A percentile compares a stretch with the other conserved stretches of the same genome.
Conservation (phyloP, 768 basidiomycete genomes). For the Boletus rubescentipes region DNA sequence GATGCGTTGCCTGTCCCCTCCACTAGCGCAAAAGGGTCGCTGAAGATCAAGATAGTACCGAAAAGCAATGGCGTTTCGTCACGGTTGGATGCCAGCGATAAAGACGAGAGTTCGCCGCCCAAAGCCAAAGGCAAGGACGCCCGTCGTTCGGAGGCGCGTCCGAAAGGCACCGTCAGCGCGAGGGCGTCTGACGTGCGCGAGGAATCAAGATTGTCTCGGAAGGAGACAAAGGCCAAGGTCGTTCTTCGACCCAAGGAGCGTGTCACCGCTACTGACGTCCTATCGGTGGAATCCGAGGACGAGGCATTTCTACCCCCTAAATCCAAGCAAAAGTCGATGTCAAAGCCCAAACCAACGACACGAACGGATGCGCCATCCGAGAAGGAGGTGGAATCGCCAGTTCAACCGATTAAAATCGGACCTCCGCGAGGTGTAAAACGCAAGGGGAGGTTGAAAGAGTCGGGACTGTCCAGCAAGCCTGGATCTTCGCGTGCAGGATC, state of each 20-base stretch:
- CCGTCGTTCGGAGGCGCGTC: background rate
- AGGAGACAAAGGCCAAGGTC: background rate
- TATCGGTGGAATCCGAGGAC: background rate
- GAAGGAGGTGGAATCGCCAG: background rate
- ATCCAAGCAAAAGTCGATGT: background rate
- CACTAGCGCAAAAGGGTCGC: background rate
- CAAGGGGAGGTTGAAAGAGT: background rate
- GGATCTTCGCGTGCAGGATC: background rate
- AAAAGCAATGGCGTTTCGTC: background rate
- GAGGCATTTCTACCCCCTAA: slow-evolving; percentile 1
- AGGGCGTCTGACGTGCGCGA: background rate
- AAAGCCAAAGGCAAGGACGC: slow-evolving; percentile 1
- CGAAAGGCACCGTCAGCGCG: background rate
- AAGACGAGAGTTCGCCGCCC: background rate
- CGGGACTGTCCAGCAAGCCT: background rate
- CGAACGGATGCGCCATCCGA: background rate
- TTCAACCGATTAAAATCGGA: slow-evolving; percentile 19
- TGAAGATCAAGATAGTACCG: background rate
- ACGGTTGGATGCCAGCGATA: slow-evolving; percentile 2
- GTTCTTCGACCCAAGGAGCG: background rate
- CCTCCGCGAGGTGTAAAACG: slow-evolving; percentile 27
- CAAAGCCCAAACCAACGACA: background rate
- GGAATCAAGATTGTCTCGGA: background rate
- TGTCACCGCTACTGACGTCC: background rate
- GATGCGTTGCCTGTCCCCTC: background rate